Percentiles rank a stretch among this genome's conserved stretches.
These are phyloP conservation scores for Amphibolis antarctica DNA, from an alignment of 106 monocot species.

Conservation along the genomic window DNA sequence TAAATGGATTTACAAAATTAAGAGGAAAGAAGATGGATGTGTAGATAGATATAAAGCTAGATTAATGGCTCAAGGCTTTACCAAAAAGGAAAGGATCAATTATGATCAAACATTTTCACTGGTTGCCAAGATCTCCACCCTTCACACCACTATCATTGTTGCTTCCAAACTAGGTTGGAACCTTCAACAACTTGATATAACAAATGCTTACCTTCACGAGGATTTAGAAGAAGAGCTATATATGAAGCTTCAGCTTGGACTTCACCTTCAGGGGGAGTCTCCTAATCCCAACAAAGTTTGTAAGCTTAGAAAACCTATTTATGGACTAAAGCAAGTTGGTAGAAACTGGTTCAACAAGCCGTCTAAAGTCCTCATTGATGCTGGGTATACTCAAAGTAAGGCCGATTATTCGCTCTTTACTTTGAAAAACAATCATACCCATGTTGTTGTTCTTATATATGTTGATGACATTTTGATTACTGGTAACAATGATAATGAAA, in stretches of 20 bases:
- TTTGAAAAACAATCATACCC: background rate
- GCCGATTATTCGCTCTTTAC: slow-evolving; percentile 2
- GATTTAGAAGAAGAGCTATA: background rate
- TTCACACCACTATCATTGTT: too few relatives aligned
- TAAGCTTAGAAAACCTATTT: background rate
- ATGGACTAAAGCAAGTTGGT: background rate
- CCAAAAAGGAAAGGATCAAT: too few relatives aligned
- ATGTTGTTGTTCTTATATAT: background rate
- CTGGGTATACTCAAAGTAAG: background rate
- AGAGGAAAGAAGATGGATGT: too few relatives aligned
- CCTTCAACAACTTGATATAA: background rate
- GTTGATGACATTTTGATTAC: slow-evolving; percentile 3
- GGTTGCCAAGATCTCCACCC: background rate
- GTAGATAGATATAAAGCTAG: too few relatives aligned
- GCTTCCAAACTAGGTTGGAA: too few relatives aligned
- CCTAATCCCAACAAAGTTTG: background rate
- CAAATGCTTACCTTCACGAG: background rate
- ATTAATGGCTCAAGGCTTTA: too few relatives aligned
- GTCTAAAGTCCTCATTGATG: background rate
- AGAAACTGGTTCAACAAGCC: background rate
- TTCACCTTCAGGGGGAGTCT: background rate
- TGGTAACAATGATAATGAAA: background rate
- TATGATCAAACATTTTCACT: too few relatives aligned
- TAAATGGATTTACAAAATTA: too few relatives aligned
- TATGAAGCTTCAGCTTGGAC: background rate